Base-by-base conservation (phyloP, 1,139 yeast species). In the Sugiyamaella japonica region DNA sequence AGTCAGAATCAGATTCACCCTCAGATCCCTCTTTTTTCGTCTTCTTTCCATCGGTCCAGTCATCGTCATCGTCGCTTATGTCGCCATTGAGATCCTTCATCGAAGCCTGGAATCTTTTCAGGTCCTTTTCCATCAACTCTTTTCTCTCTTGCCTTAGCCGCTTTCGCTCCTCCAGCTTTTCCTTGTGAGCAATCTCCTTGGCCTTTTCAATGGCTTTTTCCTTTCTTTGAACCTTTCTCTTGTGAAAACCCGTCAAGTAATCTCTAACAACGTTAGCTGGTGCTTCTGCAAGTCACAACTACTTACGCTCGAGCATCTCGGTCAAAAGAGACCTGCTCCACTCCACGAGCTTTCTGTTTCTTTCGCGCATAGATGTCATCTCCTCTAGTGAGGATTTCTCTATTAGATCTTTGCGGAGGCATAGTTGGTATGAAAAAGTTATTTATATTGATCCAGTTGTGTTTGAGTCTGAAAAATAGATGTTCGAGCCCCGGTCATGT, bases 231-330 rank as follows among this genome's bases (percentile, higher is more conserved):
- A 91, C 68, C 70, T 93, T 93, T 66, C 99, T 81, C 73, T 93
- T 93, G 70, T 93, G 99, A 69, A 93, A 93, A 34, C 99, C 99
- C 1, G 97, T 93, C 63, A 93, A 75, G 70, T 85, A 93, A 58
- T 91, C 96, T 38, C 76, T 70, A 20, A 20, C 25, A 20, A 20
- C 6, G 25, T 20, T 20, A 20, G 25, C 25, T 20, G 25, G 25
- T 3, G 25, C n/a, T n/a, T n/a, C n/a, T n/a, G n/a, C n/a, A n/a
- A n/a, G n/a, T n/a, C n/a, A n/a, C n/a, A n/a, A 20, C 10, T 29
- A 66, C 75, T 61, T 59, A 71, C 69, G 74, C 73, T 69, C 97
- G 76, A 25, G 84, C 80, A 38, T 81, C 86, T 61, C 83, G 81
- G 71, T 91, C 93, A 68, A 89, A 91, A 1, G 80, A 82, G 36